phyloP scores from a whole-genome alignment of 208 protist genomes.

The Acanthamoeba royreba region DNA sequence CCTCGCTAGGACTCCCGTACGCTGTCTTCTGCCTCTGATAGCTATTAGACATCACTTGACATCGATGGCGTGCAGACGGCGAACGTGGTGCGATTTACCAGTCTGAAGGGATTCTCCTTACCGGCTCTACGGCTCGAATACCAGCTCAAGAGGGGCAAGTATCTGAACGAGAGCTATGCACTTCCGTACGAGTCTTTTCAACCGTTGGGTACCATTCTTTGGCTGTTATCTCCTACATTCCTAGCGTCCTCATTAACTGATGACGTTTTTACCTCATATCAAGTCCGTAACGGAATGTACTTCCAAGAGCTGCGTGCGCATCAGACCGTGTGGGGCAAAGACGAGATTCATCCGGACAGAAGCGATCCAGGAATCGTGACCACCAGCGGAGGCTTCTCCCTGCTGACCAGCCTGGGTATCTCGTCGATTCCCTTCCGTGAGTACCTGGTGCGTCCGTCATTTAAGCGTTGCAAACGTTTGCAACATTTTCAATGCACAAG shows the following conservation, averaged over 20 bases:
- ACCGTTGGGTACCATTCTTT: not conserved
- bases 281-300: constrained; percentile 47
- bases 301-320: constrained; percentile 49
- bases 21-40: too few relatives aligned
- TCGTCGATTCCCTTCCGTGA: constrained; percentile 54
- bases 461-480: too few relatives aligned
- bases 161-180: not conserved
- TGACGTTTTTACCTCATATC: too few relatives aligned
- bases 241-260: too few relatives aligned
- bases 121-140: constrained; percentile 15
- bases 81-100: not conserved
- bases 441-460: constrained; percentile 26
- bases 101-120: not conserved
- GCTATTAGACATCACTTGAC: too few relatives aligned
- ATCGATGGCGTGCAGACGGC: too few relatives aligned
- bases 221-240: too few relatives aligned
- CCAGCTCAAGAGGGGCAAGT: not conserved
- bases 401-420: constrained; percentile 46
- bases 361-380: not conserved
- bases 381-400: not conserved
- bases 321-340: constrained; percentile 37
- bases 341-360: constrained; percentile 36
- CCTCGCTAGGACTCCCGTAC: too few relatives aligned
- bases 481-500: too few relatives aligned
- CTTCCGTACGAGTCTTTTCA: not conserved